Base-by-base conservation (phyloP, 2,329 filamentous ascomycete genomes). In the Diaporthe batatas region DNA sequence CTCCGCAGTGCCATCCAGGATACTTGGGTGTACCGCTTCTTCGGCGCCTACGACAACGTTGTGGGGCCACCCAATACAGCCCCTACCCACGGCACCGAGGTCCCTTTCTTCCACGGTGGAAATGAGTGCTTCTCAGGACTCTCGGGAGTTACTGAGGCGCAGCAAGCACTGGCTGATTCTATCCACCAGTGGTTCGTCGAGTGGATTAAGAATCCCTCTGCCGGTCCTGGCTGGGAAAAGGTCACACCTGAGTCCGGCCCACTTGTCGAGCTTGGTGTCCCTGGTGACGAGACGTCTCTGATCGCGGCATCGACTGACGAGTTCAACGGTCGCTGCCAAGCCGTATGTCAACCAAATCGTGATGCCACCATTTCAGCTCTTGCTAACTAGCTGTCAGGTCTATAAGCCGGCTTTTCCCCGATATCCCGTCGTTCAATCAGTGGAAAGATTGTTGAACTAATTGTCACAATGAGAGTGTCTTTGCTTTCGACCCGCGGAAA, bases 81-180 rank as follows among this genome's bases (percentile, higher is more conserved):
- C n/a, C 80, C 82, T 7, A 83, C 82, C 2, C 82, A 83, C 58
- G 82, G 82, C 29, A 81, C 80, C 12, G 82, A 85, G 73, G 82
- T 85, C 0, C 82, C 84, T n/a, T 85, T 84, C 77, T 85, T 85
- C 78, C 80, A 84, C 49, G 84, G 84, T 21, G 84, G 84, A 8
- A 85, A 85, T 42, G 83, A 84, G 73, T 84, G 81, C 73, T 85
- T 85, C 70, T 76, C 77, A 16, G 73, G 76, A 0, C 75, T 82
- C 0, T 54, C 71, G 1, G 76, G 75, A 8, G 82, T 85, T 16
- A 85, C 83, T 2, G 75, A 76, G 0, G 81, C 77, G 0, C 77
- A 84, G 68, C 84, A 85, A 69, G 81, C 79, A 1, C 77, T 85
- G 16, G 84, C 84, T 4, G 82, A 85, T 71, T 83, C 78, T 14